A percentile compares a stretch with the other conserved stretches of the same genome.
Conservation (phyloP, 805 yeast genomes). For the Saccharomycopsis schoenii region DNA sequence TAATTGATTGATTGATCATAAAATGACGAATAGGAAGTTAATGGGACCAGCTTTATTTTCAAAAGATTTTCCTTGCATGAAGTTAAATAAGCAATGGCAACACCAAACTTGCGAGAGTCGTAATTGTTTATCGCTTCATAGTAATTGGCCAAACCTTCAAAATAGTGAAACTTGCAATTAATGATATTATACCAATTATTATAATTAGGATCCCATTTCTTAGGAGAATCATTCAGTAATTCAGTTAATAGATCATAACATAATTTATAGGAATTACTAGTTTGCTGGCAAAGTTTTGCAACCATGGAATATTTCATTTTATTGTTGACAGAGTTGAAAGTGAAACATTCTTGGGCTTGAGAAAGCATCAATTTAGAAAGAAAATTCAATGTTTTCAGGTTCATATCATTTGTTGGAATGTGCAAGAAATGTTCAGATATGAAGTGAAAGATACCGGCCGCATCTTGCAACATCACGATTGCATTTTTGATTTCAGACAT, state of each 20-base stretch:
- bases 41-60: slow-evolving; percentile 32
- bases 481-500: slow-evolving; percentile 45
- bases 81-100: slow-evolving; percentile 49
- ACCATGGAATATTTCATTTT: slow-evolving; percentile 47
- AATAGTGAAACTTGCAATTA: slow-evolving; percentile 44
- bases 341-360: slow-evolving; percentile 82
- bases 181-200: slow-evolving; percentile 41
- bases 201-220: slow-evolving; percentile 5
- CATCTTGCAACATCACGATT: slow-evolving; percentile 52
- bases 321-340: slow-evolving; percentile 44
- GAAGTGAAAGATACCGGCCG: slow-evolving; percentile 69
- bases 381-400: slow-evolving; percentile 56
- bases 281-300: slow-evolving; percentile 63
- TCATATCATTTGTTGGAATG: slow-evolving; percentile 76
- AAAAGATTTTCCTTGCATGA: slow-evolving; percentile 24
- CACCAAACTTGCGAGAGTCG: slow-evolving; percentile 51
- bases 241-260: slow-evolving; percentile 30
- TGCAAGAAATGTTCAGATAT: slow-evolving; percentile 75
- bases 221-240: slow-evolving; percentile 20
- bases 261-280: slow-evolving; percentile 44
- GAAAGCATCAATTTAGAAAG: slow-evolving; percentile 62
- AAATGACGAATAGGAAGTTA: slow-evolving; percentile 6
- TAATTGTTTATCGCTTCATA: slow-evolving; percentile 50
- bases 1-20: slow-evolving; percentile 11
- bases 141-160: slow-evolving; percentile 49